Conservation (phyloP, 106 monocot genomes). For the Amphibolis antarctica region DNA sequence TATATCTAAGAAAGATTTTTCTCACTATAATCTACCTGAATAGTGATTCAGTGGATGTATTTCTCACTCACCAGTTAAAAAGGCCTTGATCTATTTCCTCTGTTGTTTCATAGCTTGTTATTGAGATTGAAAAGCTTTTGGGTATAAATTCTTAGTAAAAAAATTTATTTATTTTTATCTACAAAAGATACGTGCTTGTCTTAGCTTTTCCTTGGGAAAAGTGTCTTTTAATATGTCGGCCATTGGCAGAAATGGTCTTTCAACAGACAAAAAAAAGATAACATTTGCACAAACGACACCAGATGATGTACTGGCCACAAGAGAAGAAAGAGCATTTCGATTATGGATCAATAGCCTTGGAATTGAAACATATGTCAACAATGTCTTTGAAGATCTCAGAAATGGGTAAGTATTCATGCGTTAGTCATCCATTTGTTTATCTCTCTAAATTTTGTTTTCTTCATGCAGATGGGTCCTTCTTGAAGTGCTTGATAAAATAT, state of each 20-base stretch:
- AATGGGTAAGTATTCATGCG: constrained; percentile 20
- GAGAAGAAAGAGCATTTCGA: constrained; percentile 71
- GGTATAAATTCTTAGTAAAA: too few relatives aligned
- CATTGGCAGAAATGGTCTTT: constrained; percentile 21
- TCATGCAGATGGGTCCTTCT: constrained; percentile 84
- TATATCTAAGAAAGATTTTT: too few relatives aligned
- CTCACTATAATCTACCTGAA: too few relatives aligned
- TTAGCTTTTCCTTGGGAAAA: too few relatives aligned
- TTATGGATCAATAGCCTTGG: constrained; percentile 42
- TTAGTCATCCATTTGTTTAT: not conserved
- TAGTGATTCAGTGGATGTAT: too few relatives aligned
- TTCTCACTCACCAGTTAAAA: too few relatives aligned
- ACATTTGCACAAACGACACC: constrained; percentile 21
- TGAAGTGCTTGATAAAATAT: constrained; percentile 91
- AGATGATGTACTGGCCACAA: constrained; percentile 17
- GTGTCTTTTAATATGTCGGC: not conserved
- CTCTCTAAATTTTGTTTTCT: constrained; percentile 1
- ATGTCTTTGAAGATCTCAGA: constrained; percentile 35
- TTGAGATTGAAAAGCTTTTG: too few relatives aligned
- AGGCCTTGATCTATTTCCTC: too few relatives aligned
- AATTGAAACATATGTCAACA: constrained; percentile 27
- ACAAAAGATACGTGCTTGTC: too few relatives aligned
- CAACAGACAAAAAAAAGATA: constrained; percentile 19
- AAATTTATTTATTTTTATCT: too few relatives aligned
- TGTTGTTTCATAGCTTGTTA: too few relatives aligned